Conservation (phyloP, 768 basidiomycete species). For the Podaxis sp. region DNA sequence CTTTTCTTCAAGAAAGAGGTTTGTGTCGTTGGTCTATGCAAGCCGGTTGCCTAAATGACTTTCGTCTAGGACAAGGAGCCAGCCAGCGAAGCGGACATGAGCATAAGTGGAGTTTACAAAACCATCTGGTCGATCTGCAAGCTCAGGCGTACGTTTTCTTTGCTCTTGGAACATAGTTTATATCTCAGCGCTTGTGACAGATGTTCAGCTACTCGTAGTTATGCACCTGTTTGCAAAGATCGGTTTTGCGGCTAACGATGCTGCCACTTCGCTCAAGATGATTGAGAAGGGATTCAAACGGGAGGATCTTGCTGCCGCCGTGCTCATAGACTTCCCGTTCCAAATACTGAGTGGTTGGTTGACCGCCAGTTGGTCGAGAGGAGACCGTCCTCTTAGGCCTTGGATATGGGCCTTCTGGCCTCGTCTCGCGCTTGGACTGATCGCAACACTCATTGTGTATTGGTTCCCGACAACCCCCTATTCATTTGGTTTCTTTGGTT, state of each 20-base stretch:
- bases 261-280: conserved; percentile 87
- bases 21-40: not conserved
- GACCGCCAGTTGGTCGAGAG: conserved; percentile 88
- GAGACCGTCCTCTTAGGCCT: conserved; percentile 74
- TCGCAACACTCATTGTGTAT: conserved; percentile 77
- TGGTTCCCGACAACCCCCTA: conserved; percentile 83
- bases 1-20: conserved; percentile 89
- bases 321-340: conserved; percentile 96
- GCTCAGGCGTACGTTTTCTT: conserved; percentile 69
- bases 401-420: conserved; percentile 95
- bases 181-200: conserved; percentile 39
- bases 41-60: not conserved
- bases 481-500: conserved; percentile 72
- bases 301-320: conserved; percentile 94
- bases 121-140: conserved; percentile 95
- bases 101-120: conserved; percentile 85
- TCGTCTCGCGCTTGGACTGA: conserved; percentile 68
- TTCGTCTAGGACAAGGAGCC: conserved; percentile 67
- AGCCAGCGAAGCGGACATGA: conserved; percentile 80
- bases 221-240: conserved; percentile 92
- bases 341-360: conserved; percentile 95
- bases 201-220: conserved; percentile 84
- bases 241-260: conserved; percentile 93
- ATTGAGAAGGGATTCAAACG: conserved; percentile 95
- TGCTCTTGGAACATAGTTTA: not conserved